Conservation (phyloP, 331 rosid genomes). For the Quercus lobata region DNA sequence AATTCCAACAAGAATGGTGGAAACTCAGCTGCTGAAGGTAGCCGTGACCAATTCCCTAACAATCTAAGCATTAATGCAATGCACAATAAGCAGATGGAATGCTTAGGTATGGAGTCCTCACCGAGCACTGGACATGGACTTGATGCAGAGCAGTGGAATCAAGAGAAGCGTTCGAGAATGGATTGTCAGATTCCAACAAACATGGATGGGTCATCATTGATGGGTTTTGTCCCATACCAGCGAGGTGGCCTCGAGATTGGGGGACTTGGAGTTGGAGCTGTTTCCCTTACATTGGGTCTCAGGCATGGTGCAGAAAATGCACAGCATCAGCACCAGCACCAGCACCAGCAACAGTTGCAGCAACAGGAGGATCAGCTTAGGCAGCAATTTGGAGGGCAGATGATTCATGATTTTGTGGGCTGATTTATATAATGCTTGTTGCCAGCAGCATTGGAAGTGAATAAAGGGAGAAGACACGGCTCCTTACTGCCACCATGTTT, state of each 20-base stretch:
- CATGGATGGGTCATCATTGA: constrained; percentile 50
- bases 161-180: constrained; percentile 58
- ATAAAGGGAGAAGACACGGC: neutral
- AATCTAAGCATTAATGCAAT: constrained; percentile 19
- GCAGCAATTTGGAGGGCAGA: constrained; percentile 53
- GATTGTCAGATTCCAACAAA: constrained; percentile 41
- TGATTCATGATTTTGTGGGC: constrained; percentile 69
- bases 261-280: constrained; percentile 64
- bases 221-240: constrained; percentile 65
- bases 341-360: constrained; percentile 27
- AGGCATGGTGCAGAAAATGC: constrained; percentile 69
- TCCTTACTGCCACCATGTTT: neutral
- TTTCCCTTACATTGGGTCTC: constrained; percentile 72
- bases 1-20: constrained; percentile 21
- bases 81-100: constrained; percentile 30
- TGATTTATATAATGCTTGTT: constrained; percentile 15
- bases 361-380: constrained; percentile 54
- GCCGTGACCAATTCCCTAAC: constrained; percentile 21
- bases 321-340: constrained; percentile 33
- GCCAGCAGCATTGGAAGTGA: neutral
- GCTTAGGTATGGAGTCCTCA: constrained; percentile 22
- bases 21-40: constrained; percentile 23
- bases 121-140: constrained; percentile 7
- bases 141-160: constrained; percentile 33
- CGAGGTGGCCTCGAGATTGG: constrained; percentile 47